Base-by-base conservation (phyloP, 495 filamentous ascomycete genomes). In the Trypethelium eluteriae region DNA sequence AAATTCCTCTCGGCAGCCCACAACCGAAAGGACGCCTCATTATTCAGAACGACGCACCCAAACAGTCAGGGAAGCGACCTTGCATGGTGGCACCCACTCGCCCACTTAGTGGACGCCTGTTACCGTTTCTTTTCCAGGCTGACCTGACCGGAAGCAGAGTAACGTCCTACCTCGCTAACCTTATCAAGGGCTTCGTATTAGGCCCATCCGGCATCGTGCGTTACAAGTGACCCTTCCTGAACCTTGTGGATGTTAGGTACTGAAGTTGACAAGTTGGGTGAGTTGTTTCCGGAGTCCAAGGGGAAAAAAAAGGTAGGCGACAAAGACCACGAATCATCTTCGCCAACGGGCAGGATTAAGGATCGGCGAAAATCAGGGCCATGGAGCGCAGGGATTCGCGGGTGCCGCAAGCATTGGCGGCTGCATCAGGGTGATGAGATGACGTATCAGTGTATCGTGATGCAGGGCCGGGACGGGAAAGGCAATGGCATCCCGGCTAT, bases 71-170 rank as follows among this genome's bases (percentile, higher is more conserved):
- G 3, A 7, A 59, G 53, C 18, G 25, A 36, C 6, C 18, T 9
- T 59, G 53, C 53, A 59, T 53, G 53, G 25, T 59, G 53, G 53
- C 53, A 59, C 53, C 9, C 11, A 16, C 49, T 18, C 18, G 49
- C 5, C 25, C 25, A 25, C 25, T 25, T n/a, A 10, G 34, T 7
- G 53, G 32, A 11, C 18, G 4, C 53, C 11, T 32, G 32, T 36
- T 59, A 7, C 53, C 53, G 53, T 59, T 59, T 34, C 53, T 59
- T 59, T 59, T 59, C 53, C 14, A 35, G 53, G 53, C 10, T 7
- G 25, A 9, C 32, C 36, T 59, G 53, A 59, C 53, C 53, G 53
- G 53, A 59, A 59, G 7, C 32, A 59, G 53, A 25, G 25, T 25
- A 25, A 59, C 25, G 3, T 59, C n/a, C 49, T 53, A 14, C 53